Base-by-base conservation (phyloP, 169 alveolate species). In the Blepharisma undulans region DNA sequence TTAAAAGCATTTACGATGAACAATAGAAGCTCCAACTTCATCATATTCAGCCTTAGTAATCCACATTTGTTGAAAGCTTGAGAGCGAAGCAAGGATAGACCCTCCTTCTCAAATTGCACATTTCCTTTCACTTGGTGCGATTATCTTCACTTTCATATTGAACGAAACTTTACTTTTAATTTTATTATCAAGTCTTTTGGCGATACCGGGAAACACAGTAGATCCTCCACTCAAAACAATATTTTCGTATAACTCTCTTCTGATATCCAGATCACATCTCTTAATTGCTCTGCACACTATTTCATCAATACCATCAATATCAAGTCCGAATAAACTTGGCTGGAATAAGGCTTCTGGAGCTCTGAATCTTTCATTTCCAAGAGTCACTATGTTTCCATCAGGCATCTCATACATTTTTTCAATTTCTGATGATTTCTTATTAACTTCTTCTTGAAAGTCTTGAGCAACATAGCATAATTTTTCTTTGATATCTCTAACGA, bases 101-200 rank as follows among this genome's bases (percentile, higher is more conserved):
- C 99, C 99, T 71, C 99, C 99, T 72, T 98, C 97, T 99, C 99
- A 99, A 81, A 98, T 99, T 29, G 99, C 98, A 96, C 98, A 98
- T 94, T 98, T 98, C 89, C 99, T 97, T 91, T 99, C 99, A 30
- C 99, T 99, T 5, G 99, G 99, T 16, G 99, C 99, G 76, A 98
- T 99, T 84, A 99, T 99, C 96, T 98, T 98, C 95, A 99, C 97
- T 96, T 98, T 97, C 99, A 98, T 98, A 33, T 99, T 97, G 74
- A 99, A 97, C 14, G 10, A 4, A 33, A 66, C 87, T 79, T 94
- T 88, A 92, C 93, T 96, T 90, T 95, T 92, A 48, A 96, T 94
- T 88, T 97, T 98, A 72, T 95, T 95, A 76, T 95, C 93, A 86
- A 97, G 93, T 91, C 99, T 91, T 66, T 96, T 98, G 29, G 94